Evolutionary conservation across 768 basidiomycete genomes (phyloP).

Genomic region (Lactifluus piperatus): DNA sequence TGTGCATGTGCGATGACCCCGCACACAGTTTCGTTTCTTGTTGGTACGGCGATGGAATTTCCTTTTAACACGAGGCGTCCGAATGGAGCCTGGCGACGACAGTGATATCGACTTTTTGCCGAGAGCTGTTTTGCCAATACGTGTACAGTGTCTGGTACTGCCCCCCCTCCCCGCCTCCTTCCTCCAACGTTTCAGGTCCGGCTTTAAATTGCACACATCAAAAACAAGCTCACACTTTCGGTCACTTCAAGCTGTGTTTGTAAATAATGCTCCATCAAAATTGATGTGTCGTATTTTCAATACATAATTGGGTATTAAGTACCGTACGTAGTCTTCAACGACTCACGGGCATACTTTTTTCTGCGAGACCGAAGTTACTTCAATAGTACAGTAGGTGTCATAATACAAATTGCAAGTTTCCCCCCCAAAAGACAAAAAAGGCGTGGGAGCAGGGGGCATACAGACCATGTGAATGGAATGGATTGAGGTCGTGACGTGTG

Average conservation of each 20-base stretch:
- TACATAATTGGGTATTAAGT: background rate
- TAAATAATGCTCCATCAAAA: background rate
- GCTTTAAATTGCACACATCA: background rate
- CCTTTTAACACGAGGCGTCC: too few relatives aligned
- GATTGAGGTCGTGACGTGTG: background rate
- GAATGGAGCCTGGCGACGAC: too few relatives aligned
- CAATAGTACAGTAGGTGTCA: background rate
- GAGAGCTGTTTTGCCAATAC: too few relatives aligned
- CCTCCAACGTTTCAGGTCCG: background rate
- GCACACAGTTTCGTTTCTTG: too few relatives aligned
- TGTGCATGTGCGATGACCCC: too few relatives aligned
- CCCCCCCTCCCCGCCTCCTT: too few relatives aligned
- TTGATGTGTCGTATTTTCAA: background rate
- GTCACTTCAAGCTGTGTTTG: background rate
- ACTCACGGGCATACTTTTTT: background rate
- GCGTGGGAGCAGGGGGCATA: background rate
- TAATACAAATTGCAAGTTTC: background rate
- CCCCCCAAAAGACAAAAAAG: background rate
- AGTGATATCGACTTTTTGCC: too few relatives aligned
- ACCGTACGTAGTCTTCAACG: background rate
- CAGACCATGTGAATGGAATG: background rate
- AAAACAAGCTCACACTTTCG: background rate
- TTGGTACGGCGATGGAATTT: too few relatives aligned
- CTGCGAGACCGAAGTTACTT: background rate
- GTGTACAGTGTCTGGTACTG: too few relatives aligned